phyloP scores from a whole-genome alignment of 108 stramenopile species.

The Cyclotella cryptica region DNA sequence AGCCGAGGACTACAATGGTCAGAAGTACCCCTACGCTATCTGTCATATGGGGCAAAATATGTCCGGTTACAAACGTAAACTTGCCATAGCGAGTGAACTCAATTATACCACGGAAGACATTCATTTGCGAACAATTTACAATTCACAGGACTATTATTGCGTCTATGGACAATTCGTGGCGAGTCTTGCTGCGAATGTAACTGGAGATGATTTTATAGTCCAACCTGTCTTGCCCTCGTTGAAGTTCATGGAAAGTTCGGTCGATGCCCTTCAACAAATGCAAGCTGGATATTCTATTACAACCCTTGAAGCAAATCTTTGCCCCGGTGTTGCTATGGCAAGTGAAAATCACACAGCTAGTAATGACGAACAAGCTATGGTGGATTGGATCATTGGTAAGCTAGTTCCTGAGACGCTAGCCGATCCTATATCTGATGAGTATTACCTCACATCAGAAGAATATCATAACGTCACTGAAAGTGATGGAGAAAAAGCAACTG shows the following conservation, averaged over 20 bases:
- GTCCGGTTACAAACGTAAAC: conserved; percentile 26
- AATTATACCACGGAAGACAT: conserved; percentile 1
- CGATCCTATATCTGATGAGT: conserved; percentile 1
- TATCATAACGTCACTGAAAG: conserved; percentile 8
- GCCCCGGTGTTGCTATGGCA: conserved; percentile 26
- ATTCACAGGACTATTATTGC: conserved; percentile 31
- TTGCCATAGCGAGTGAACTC: conserved; percentile 13
- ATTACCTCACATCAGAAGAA: conserved; percentile 30
- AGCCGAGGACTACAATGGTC: neutral
- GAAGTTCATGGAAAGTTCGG: conserved; percentile 21
- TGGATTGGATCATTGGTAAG: neutral
- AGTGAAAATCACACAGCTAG: neutral
- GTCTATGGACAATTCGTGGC: conserved; percentile 28
- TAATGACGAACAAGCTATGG: neutral
- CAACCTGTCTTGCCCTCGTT: conserved; percentile 30
- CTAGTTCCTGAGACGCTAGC: conserved; percentile 12
- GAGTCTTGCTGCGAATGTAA: conserved; percentile 9
- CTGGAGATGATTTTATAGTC: conserved; percentile 27
- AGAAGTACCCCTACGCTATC: conserved; percentile 32
- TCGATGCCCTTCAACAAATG: conserved; percentile 12
- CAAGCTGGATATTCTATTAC: neutral
- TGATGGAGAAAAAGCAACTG: conserved; percentile 6
- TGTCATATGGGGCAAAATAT: conserved; percentile 28
- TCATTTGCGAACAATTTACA: conserved; percentile 28
- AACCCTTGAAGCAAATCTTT: conserved; percentile 16